These are phyloP conservation scores for Arthrobotrys conoides DNA, from an alignment of 2,329 filamentous ascomycete species.

Conservation along the genomic window DNA sequence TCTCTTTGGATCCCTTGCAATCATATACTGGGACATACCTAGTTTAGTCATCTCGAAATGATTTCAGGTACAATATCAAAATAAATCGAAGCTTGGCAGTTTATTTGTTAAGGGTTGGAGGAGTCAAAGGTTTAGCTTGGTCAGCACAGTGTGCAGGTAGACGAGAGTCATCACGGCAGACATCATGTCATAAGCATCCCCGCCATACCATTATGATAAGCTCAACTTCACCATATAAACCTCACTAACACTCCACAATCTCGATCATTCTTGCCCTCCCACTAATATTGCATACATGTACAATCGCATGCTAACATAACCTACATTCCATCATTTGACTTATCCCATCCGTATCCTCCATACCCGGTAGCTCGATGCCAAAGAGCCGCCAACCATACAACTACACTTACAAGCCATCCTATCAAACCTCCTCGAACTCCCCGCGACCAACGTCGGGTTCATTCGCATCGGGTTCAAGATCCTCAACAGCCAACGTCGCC, in stretches of 20 bases:
- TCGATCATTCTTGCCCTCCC: not conserved
- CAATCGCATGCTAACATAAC: not conserved
- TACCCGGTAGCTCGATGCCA: slow-evolving; percentile 40
- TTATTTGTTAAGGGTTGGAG: not conserved
- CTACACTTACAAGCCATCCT: slow-evolving; percentile 60
- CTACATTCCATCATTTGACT: not conserved
- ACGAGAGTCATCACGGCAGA: not conserved
- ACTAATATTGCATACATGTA: too few relatives aligned
- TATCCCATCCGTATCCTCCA: not conserved
- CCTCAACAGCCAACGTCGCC: slow-evolving; percentile 2
- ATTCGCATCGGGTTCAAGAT: slow-evolving; percentile 28
- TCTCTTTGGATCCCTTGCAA: too few relatives aligned
- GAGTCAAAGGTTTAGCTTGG: slow-evolving; percentile 10
- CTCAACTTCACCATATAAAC: slow-evolving; percentile 6
- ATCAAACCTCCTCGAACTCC: slow-evolving; percentile 31
- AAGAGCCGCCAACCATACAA: slow-evolving; percentile 60
- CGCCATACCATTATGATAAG: not conserved
- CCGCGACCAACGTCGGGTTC: slow-evolving; percentile 19
- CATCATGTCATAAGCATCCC: slow-evolving; percentile 17
- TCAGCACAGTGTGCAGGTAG: not conserved
- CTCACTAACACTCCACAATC: not conserved
- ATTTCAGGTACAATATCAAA: not conserved
- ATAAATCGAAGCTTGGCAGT: not conserved
- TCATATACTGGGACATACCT: too few relatives aligned
- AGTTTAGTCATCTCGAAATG: not conserved